A percentile compares a stretch with the other conserved stretches of the same genome.
phyloP scores from a whole-genome alignment of 352 stramenopile species.

The Phytophthora brassicae region DNA sequence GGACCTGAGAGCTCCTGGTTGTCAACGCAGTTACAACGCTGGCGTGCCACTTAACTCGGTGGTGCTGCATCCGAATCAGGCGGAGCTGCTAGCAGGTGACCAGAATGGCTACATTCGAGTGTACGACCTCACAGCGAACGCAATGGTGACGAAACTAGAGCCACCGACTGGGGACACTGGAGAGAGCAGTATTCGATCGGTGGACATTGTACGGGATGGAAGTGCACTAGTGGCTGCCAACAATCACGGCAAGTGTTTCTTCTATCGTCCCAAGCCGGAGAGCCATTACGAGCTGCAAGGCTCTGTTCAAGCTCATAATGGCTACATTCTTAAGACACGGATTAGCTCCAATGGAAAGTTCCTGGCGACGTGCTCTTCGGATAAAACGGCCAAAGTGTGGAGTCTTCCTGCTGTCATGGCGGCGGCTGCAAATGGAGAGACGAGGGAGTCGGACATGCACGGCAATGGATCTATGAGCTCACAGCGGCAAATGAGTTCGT shows the following conservation, averaged over 20 bases:
- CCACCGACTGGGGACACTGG: constrained; percentile 53
- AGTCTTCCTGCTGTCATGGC: constrained; percentile 44
- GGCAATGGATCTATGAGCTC: constrained; percentile 38
- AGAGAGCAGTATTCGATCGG: constrained; percentile 86
- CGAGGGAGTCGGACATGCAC: constrained; percentile 24
- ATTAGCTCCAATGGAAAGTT: constrained; percentile 85
- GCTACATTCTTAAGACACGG: constrained; percentile 91
- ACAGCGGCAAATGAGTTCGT: constrained; percentile 34
- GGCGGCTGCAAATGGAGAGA: constrained; percentile 17
- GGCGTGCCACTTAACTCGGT: constrained; percentile 94
- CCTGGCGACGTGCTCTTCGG: constrained; percentile 92
- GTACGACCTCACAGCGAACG: constrained; percentile 89
- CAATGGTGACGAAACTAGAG: constrained; percentile 60
- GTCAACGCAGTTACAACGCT: constrained; percentile 88
- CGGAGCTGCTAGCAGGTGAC: constrained; percentile 82
- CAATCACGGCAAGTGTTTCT: constrained; percentile 95
- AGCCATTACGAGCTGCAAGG: constrained; percentile 70
- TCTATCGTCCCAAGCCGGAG: constrained; percentile 79
- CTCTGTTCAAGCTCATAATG: constrained; percentile 84
- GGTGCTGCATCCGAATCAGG: constrained; percentile 95
- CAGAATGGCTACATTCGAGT: constrained; percentile 93
- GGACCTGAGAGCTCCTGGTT: constrained; percentile 88
- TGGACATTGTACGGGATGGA: constrained; percentile 93
- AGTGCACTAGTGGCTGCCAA: constrained; percentile 92
- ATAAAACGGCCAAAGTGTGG: constrained; percentile 94